Evolutionary conservation across 1,284 basidiomycete species (phyloP), one percentile per base, ranked within the genome.

Genomic region (Cutaneotrichosporon sp.): DNA sequence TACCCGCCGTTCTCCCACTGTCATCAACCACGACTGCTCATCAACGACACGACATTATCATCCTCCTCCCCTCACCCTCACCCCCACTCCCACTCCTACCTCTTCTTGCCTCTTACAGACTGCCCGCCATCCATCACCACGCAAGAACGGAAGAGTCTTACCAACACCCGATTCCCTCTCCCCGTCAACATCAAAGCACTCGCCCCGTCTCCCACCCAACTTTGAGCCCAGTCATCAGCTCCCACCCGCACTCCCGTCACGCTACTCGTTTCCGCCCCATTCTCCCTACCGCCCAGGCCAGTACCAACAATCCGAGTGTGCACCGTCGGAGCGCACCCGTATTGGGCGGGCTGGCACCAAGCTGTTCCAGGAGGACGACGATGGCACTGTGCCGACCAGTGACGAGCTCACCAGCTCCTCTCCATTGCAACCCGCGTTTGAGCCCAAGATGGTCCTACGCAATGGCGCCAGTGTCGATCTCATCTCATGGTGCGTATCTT

Each of bases 391-490:
- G 13, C 60, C 60, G 4, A 52, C 53, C 20, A 56, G 56, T 25
- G 59, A 59, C 54, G 65, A 62, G 46, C 38, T 46, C 18, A 9
- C n/a, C 20, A 64, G 64, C 54, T 67, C 64, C n/a, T 65, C 62
- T 11, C 73, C 73, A 0, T 58, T 78, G 5, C 70, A 67, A 16
- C 72, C 74, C 16, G 71, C 76, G 1, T 78, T 78, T 52, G 70
- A 76, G 56, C 72, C 75, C 24, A 75, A 75, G 60, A 74, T 76
- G 76, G 72, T 76, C 4, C 59, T 76, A 42, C 63, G 73, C 34
- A 78, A 74, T 45, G 76, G 76, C 7, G 73, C 74, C 6, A 69
- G 69, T 11, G 69, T 77, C 16, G 75, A 77, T 65, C 64, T 77
- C 7, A 73, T 77, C 51, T 77, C 75, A 33, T 77, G 75, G 75